Conservation (phyloP, 75 land plant genomes). For the Sequoiadendron giganteum region DNA sequence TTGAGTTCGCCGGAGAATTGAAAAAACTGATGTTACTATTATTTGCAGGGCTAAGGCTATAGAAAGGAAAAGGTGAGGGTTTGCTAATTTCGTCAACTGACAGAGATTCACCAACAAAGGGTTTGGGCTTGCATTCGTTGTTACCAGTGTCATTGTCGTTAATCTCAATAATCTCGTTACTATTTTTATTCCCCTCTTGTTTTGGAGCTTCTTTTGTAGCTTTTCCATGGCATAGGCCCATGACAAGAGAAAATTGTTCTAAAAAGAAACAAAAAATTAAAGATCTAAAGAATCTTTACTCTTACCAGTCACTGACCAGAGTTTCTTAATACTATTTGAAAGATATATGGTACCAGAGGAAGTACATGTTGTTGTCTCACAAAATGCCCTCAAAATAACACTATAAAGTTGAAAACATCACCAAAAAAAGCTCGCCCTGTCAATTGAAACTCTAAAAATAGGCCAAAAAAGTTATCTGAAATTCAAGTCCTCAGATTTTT, state of each 20-base stretch:
- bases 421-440: neutral
- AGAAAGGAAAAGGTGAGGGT: slow-evolving; percentile 57
- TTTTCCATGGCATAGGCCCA: slow-evolving; percentile 78
- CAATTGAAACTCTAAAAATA: neutral
- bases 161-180: neutral
- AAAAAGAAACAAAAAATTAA: neutral
- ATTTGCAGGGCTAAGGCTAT: slow-evolving; percentile 62
- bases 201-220: slow-evolving; percentile 7
- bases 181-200: neutral
- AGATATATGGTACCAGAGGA: neutral
- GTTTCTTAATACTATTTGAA: neutral
- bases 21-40: slow-evolving; percentile 34
- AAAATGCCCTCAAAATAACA: neutral
- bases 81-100: slow-evolving; percentile 24
- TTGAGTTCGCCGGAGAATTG: slow-evolving; percentile 60
- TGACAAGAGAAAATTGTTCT: slow-evolving; percentile 9
- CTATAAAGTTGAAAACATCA: neutral
- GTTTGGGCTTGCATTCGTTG: slow-evolving; percentile 8
- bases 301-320: neutral
- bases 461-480: neutral
- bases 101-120: slow-evolving; percentile 2
- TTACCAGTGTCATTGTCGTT: neutral
- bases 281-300: neutral
- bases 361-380: neutral
- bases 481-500: neutral